Evolutionary conservation across 2,329 filamentous ascomycete genomes (phyloP), one percentile per base, ranked within the genome.

Genomic region (Aspergillus cejpii): DNA sequence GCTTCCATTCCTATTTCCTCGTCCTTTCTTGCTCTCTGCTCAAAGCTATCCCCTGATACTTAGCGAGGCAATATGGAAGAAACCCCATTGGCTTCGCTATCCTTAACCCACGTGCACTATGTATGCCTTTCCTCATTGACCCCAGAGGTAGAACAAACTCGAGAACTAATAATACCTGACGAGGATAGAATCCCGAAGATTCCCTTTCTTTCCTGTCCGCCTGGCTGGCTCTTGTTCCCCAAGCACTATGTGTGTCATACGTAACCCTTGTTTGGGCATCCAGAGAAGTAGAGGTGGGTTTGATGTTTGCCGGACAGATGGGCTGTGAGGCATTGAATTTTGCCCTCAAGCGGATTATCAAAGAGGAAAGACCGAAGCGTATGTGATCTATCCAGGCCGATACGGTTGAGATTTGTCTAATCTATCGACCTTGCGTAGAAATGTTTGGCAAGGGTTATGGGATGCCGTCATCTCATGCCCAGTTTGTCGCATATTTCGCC

Each of bases 61-160:
- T 36, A 19, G 6, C 12, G 11, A 34, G 10, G 21, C 46, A 54
- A 41, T 27, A 64, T 61, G 56, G 56, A 54, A 26, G 66, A 70
- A 44, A 57, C 61, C 44, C 81, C 86, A 31, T 74, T 97, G 45
- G 88, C 90, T 41, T 97, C 91, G 19, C 78, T 98, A 49, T 95
- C 91, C 41, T 73, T 98, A 56, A 97, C 92, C 8, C 91, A 97
- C 72, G 90, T 97, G 57, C 87, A 92, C 74, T 97, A 97, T 76
- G 90, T 94, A 72, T 62, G 80, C 68, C n/a, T 21, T 23, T 29
- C n/a, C 31, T 29, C 28, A 24, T 24, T 24, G 5, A 24, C 8
- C 4, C 23, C 8, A 24, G 23, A 24, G 23, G 23, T 4, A 17
- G 1, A n/a, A 37, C 5, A 11, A 28, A 20, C 10, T 31, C 7